These are phyloP conservation scores for Lyophyllum shimeji DNA, from an alignment of 768 basidiomycete genomes.

Conservation along the genomic window DNA sequence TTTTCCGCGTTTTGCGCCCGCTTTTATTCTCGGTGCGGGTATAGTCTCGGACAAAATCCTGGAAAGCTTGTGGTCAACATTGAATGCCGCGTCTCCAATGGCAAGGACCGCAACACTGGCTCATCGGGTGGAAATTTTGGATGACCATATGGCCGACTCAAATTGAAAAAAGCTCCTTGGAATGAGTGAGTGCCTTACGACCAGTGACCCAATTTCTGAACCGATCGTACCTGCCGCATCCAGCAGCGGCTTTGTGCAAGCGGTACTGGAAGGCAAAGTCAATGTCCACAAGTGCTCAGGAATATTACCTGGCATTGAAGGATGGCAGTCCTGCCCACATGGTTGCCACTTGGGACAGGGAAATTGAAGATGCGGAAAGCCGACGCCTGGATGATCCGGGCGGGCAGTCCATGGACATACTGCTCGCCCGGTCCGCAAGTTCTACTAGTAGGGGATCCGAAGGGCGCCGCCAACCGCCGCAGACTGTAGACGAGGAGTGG, in stretches of 20 bases:
- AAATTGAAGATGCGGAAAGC: not conserved
- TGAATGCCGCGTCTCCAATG: constrained; percentile 11
- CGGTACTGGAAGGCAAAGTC: not conserved
- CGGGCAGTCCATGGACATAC: not conserved
- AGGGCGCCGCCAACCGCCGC: no score
- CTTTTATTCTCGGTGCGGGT: not conserved
- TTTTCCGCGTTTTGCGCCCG: constrained; percentile 19
- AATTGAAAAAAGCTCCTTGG: constrained; percentile 24
- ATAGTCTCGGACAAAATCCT: constrained; percentile 17
- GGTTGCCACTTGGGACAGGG: not conserved
- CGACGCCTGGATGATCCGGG: not conserved
- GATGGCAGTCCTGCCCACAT: not conserved
- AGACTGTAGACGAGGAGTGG: not conserved
- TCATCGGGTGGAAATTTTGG: constrained; percentile 16
- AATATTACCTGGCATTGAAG: not conserved
- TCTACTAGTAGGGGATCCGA: no score
- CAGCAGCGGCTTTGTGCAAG: not conserved
- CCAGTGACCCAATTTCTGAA: constrained; percentile 10
- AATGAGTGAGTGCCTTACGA: not conserved
- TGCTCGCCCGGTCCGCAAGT: not conserved
- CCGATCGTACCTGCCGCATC: not conserved
- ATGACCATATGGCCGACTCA: constrained; percentile 22
- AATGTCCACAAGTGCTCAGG: not conserved
- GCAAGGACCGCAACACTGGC: constrained; percentile 11
- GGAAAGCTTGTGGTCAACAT: constrained; percentile 17